Conservation (phyloP, 192 early-diverging fungal genomes). For the Linnemannia hyalina region DNA sequence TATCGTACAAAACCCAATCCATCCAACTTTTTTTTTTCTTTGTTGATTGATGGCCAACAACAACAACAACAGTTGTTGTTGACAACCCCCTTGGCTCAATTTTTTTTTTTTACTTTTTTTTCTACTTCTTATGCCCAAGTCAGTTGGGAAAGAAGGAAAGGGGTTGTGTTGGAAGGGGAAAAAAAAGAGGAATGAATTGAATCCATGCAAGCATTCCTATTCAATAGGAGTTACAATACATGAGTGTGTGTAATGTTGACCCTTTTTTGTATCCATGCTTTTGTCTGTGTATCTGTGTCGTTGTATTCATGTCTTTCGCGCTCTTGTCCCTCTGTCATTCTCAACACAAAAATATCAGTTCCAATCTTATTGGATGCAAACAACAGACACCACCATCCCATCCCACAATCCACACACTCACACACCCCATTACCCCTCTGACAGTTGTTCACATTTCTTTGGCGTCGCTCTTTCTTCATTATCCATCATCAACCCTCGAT, state of each 20-base stretch:
- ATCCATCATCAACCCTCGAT: neutral
- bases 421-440: too few relatives aligned
- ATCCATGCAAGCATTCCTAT: neutral
- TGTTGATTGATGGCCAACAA: neutral
- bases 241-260: neutral
- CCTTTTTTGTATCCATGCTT: neutral
- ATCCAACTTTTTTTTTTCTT: neutral
- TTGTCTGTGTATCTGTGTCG: neutral
- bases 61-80: neutral
- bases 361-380: neutral
- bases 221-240: neutral
- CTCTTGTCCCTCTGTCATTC: neutral
- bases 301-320: neutral
- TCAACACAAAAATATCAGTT: neutral
- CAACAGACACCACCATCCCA: neutral
- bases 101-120: neutral
- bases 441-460: neutral
- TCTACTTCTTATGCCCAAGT: constrained; percentile 7
- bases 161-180: too few relatives aligned
- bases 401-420: neutral
- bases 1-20: neutral
- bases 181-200: neutral
- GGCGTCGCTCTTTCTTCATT: neutral
- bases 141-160: neutral
- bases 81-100: neutral